These are phyloP conservation scores for Hyaloperonospora arabidopsidis DNA, from an alignment of 352 stramenopile genomes.

Conservation along the genomic window DNA sequence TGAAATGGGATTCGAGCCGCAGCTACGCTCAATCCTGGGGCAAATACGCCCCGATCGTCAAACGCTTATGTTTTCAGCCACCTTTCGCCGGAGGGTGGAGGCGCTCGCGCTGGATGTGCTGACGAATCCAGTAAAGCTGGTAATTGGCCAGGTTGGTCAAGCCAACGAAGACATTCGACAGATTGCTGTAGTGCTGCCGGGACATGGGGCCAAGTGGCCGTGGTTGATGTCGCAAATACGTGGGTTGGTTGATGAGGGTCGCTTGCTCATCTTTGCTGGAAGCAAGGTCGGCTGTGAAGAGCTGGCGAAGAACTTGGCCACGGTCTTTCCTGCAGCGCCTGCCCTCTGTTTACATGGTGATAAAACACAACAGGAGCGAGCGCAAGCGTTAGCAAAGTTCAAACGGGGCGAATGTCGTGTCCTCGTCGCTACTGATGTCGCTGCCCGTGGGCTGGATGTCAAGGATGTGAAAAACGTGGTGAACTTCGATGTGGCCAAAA, in stretches of 20 bases:
- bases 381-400: constrained; percentile 59
- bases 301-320: constrained; percentile 57
- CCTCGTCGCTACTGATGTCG: constrained; percentile 84
- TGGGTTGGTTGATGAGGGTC: constrained; percentile 52
- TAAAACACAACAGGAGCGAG: constrained; percentile 70
- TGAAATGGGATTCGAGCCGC: constrained; percentile 83
- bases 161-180: constrained; percentile 88
- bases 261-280: constrained; percentile 80
- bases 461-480: constrained; percentile 88
- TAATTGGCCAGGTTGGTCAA: constrained; percentile 68
- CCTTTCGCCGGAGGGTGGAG: constrained; percentile 69
- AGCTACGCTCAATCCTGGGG: constrained; percentile 71
- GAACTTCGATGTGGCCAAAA: constrained; percentile 89
- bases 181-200: constrained; percentile 62
- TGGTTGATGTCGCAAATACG: constrained; percentile 72
- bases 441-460: constrained; percentile 79
- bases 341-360: constrained; percentile 64
- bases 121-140: constrained; percentile 72
- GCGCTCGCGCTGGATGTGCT: constrained; percentile 74
- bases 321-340: constrained; percentile 19
- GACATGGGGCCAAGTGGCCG: constrained; percentile 76
- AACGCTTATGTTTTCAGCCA: constrained; percentile 85
- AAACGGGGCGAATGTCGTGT: constrained; percentile 53
- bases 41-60: constrained; percentile 81
- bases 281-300: constrained; percentile 84